Conservation (phyloP, 306 rosid genomes). For the Lathyrus sativus region DNA sequence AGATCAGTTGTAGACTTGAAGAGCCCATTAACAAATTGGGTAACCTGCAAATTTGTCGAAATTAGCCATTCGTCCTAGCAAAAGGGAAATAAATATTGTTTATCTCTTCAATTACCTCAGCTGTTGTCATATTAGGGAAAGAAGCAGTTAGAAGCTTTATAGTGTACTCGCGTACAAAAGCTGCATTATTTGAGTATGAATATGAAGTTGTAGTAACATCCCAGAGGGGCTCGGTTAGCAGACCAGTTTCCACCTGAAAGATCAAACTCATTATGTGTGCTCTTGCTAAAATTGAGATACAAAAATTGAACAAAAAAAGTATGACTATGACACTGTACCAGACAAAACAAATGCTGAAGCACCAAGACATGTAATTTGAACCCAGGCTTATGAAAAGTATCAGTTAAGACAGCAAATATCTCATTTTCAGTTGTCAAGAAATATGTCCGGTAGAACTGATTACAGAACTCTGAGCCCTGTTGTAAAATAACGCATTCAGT, state of each 20-base stretch:
- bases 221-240: constrained; percentile 88
- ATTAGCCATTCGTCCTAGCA: constrained; percentile 25
- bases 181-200: constrained; percentile 67
- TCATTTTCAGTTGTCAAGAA: constrained; percentile 85
- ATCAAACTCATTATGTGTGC: neutral
- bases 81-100: constrained; percentile 4
- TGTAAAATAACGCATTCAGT: constrained; percentile 24
- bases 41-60: constrained; percentile 57
- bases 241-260: constrained; percentile 77
- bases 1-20: constrained; percentile 81
- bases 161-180: constrained; percentile 82
- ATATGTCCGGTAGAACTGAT: constrained; percentile 84
- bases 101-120: constrained; percentile 62
- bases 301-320: constrained; percentile 6
- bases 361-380: constrained; percentile 98
- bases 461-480: constrained; percentile 90
- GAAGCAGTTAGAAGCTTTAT: constrained; percentile 88
- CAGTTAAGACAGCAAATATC: constrained; percentile 90
- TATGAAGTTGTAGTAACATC: constrained; percentile 69
- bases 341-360: constrained; percentile 92
- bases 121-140: constrained; percentile 91
- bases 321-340: constrained; percentile 52
- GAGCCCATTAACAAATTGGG: constrained; percentile 89
- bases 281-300: neutral
- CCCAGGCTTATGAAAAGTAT: constrained; percentile 97